These are phyloP conservation scores for Leucosporidium yakuticum DNA, from an alignment of 768 basidiomycete genomes.

Conservation along the genomic window DNA sequence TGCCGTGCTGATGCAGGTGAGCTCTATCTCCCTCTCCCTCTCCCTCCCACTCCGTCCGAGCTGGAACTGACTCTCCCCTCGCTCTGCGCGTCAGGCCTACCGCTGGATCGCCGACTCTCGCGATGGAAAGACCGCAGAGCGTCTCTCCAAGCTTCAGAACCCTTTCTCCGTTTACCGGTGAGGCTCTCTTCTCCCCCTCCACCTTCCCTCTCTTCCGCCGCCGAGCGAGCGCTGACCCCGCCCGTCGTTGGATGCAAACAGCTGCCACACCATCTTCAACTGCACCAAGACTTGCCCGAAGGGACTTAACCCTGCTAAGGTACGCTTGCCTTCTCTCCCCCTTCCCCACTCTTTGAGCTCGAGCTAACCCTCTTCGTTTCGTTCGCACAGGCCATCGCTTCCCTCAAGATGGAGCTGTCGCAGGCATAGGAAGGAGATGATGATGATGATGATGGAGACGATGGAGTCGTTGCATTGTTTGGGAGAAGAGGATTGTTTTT, in stretches of 20 bases:
- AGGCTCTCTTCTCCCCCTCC: neutral
- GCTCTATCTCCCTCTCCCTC: neutral
- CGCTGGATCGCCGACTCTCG: constrained; percentile 97
- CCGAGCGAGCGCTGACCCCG: no score
- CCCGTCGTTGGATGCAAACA: neutral
- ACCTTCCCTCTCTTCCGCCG: no score
- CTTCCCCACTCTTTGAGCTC: no score
- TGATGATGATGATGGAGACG: no score
- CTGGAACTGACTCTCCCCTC: constrained; percentile 1
- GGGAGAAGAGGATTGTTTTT: no score
- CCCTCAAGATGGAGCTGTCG: no score
- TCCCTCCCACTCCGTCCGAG: no score
- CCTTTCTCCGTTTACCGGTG: constrained; percentile 94
- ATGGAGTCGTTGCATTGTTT: no score
- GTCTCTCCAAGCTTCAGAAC: constrained; percentile 90
- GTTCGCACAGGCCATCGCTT: no score
- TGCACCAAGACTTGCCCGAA: constrained; percentile 95
- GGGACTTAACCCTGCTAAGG: constrained; percentile 42
- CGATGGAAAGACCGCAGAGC: constrained; percentile 67
- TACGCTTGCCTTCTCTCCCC: no score
- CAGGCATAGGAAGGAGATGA: no score
- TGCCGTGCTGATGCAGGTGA: constrained; percentile 58
- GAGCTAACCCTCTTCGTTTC: no score
- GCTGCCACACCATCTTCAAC: constrained; percentile 65
- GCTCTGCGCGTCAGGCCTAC: constrained; percentile 48